Evolutionary conservation across 352 stramenopile genomes (phyloP).

Genomic region (Phytopythium litorale): DNA sequence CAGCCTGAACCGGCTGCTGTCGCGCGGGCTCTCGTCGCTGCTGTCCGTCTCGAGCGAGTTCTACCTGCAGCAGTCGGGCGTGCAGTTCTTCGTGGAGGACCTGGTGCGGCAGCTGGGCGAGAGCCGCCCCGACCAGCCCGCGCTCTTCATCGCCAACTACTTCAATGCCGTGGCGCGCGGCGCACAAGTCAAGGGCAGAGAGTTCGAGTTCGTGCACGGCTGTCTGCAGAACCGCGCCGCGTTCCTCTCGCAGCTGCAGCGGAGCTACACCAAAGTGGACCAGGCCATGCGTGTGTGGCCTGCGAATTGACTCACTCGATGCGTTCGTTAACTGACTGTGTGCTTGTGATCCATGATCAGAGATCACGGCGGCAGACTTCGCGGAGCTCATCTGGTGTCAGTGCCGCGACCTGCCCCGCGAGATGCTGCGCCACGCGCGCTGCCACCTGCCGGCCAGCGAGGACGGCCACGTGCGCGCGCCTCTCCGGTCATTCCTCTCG

Average conservation of each 20-base stretch:
- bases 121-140: constrained; percentile 31
- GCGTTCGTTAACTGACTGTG: not conserved
- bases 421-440: constrained; percentile 35
- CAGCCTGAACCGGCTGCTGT: constrained; percentile 14
- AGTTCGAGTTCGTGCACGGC: constrained; percentile 52
- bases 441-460: constrained; percentile 34
- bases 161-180: constrained; percentile 32
- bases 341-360: constrained; percentile 9
- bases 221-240: constrained; percentile 49
- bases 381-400: constrained; percentile 52
- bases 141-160: constrained; percentile 39
- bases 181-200: constrained; percentile 28
- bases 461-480: constrained; percentile 18
- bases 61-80: constrained; percentile 52
- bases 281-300: constrained; percentile 23
- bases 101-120: constrained; percentile 49
- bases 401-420: constrained; percentile 41
- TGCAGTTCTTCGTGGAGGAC: constrained; percentile 54
- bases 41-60: constrained; percentile 21
- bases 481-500: constrained; percentile 27
- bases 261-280: constrained; percentile 35
- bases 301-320: not conserved
- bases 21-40: constrained; percentile 12
- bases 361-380: constrained; percentile 53
- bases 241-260: constrained; percentile 43